These are phyloP conservation scores for Musa balbisiana DNA, from an alignment of 202 grass and related monocot genomes.

Conservation along the genomic window DNA sequence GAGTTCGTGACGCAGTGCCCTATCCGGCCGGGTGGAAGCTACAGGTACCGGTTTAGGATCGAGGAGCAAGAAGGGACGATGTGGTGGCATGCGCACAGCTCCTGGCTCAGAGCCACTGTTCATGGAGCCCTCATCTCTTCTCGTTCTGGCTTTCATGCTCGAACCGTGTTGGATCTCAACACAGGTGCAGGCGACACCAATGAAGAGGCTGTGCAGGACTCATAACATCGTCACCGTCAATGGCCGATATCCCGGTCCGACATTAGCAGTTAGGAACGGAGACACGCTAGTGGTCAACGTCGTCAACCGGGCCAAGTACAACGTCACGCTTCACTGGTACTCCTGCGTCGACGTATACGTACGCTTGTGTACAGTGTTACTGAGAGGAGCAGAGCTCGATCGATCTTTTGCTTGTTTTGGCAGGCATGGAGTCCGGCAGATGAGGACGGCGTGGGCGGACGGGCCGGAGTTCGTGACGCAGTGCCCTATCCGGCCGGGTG, in stretches of 20 bases:
- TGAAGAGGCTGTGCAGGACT: slow-evolving; percentile 82
- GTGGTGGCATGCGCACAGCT: slow-evolving; percentile 80
- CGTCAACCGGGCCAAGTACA: slow-evolving; percentile 67
- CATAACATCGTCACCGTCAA: slow-evolving; percentile 74
- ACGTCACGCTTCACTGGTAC: slow-evolving; percentile 85
- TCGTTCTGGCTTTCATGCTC: not conserved
- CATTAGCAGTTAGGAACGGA: slow-evolving; percentile 52
- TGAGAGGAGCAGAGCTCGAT: not conserved
- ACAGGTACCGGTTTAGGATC: slow-evolving; percentile 69
- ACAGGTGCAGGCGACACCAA: slow-evolving; percentile 57
- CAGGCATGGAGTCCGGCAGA: slow-evolving; percentile 59
- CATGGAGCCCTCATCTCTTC: slow-evolving; percentile 54
- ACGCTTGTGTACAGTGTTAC: not conserved
- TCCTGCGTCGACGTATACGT: not conserved
- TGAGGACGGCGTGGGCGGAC: slow-evolving; percentile 61
- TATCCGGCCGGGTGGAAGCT: slow-evolving; percentile 55
- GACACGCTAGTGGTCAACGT: slow-evolving; percentile 75
- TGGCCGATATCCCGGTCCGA: slow-evolving; percentile 76
- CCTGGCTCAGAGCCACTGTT: slow-evolving; percentile 83
- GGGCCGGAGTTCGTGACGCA: slow-evolving; percentile 59
- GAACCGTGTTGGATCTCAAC: not conserved
- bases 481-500: slow-evolving; percentile 58
- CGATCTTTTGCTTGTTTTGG: not conserved
- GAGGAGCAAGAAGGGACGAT: slow-evolving; percentile 61
- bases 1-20: slow-evolving; percentile 66